Evolutionary conservation across 306 rosid genomes (phyloP).

Genomic region (Begonia masoniana): DNA sequence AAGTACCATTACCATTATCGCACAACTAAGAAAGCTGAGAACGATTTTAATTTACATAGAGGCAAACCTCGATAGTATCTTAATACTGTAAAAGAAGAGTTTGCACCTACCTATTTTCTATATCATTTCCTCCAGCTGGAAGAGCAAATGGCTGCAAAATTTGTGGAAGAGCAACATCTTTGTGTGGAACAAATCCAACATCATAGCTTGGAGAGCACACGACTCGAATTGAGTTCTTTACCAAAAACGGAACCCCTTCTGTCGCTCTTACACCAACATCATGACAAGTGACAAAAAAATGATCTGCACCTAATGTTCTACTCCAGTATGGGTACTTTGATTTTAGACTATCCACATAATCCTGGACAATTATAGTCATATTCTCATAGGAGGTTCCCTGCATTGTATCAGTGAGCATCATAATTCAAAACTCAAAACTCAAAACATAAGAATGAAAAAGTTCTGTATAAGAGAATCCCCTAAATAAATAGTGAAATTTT

Average conservation of each 20-base stretch:
- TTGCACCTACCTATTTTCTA: constrained; percentile 56
- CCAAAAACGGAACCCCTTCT: constrained; percentile 72
- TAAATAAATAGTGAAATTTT: too few species aligned
- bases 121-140: constrained; percentile 91
- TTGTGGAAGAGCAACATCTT: constrained; percentile 95
- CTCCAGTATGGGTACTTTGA: constrained; percentile 98
- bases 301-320: constrained; percentile 94
- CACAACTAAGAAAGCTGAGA: too few species aligned
- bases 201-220: constrained; percentile 98
- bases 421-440: constrained; percentile 12
- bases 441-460: too few species aligned
- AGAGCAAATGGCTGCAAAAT: constrained; percentile 95
- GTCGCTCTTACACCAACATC: constrained; percentile 97
- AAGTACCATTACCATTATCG: too few species aligned
- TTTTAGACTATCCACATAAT: constrained; percentile 75
- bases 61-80: too few species aligned
- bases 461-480: background rate
- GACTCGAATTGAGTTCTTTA: constrained; percentile 84
- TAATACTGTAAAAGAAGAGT: background rate
- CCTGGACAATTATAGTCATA: constrained; percentile 84
- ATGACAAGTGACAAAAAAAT: constrained; percentile 93
- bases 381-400: constrained; percentile 92
- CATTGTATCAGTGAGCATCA: constrained; percentile 11
- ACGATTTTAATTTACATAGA: too few species aligned
- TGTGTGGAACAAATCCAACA: constrained; percentile 95